Percentiles rank a stretch among this genome's conserved stretches.
Evolutionary conservation across 495 filamentous ascomycete genomes (phyloP).

Genomic region (Cercophora sp.): DNA sequence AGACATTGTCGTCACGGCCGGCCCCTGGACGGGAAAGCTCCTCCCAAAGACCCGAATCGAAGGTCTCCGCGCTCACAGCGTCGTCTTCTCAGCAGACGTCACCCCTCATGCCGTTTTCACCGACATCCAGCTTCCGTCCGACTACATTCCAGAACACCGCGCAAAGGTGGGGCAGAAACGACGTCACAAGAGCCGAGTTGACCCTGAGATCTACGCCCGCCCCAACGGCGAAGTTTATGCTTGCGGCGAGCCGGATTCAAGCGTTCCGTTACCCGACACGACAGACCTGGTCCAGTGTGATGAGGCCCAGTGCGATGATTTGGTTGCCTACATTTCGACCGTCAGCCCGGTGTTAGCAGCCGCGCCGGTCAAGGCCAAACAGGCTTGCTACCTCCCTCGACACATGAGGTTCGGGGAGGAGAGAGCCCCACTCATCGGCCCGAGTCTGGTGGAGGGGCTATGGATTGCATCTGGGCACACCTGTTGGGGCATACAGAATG

Average conservation of each 20-base stretch:
- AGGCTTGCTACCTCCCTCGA: constrained; percentile 93
- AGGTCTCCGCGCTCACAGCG: constrained; percentile 81
- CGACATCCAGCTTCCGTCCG: constrained; percentile 69
- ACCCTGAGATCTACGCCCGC: constrained; percentile 91
- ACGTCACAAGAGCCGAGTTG: constrained; percentile 56
- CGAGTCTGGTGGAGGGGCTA: constrained; percentile 69
- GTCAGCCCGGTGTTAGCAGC: constrained; percentile 73
- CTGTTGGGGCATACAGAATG: constrained; percentile 98
- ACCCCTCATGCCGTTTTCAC: constrained; percentile 90
- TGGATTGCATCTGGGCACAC: constrained; percentile 89
- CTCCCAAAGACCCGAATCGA: constrained; percentile 74
- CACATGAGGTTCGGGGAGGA: constrained; percentile 54
- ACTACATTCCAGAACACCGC: constrained; percentile 45
- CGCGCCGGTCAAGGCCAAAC: constrained; percentile 73
- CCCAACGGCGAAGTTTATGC: constrained; percentile 88
- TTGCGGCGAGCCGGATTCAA: constrained; percentile 81
- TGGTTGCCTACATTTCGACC: constrained; percentile 73
- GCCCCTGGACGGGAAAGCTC: constrained; percentile 80
- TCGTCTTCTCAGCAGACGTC: constrained; percentile 76
- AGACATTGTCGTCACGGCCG: constrained; percentile 78
- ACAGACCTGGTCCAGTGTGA: constrained; percentile 78
- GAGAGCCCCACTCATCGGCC: constrained; percentile 70
- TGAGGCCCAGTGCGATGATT: constrained; percentile 74
- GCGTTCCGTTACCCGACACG: constrained; percentile 69
- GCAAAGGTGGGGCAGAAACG: constrained; percentile 46